Conservation (phyloP, 768 basidiomycete genomes). For the Boletales sp. region DNA sequence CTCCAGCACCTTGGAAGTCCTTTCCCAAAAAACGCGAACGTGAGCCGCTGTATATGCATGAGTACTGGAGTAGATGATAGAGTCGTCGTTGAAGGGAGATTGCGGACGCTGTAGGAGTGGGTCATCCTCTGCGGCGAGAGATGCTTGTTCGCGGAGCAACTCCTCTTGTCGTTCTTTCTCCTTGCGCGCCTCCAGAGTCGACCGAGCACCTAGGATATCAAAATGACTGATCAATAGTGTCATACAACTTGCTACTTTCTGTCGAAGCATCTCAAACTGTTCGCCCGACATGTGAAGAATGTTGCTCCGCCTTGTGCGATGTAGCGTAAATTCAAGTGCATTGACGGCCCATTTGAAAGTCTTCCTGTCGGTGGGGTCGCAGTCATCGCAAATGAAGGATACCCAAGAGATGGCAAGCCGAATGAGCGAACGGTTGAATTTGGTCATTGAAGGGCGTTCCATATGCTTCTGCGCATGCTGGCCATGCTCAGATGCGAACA, state of each 20-base stretch:
- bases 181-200: constrained; percentile 79
- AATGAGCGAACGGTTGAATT: constrained; percentile 82
- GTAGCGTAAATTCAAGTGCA: constrained; percentile 88
- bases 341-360: constrained; percentile 99
- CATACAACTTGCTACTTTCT: constrained; percentile 94
- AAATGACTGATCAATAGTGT: constrained; percentile 96
- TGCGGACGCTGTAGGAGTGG: constrained; percentile 46
- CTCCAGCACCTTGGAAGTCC: constrained; percentile 53
- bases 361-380: constrained; percentile 90
- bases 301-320: constrained; percentile 81
- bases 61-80: constrained; percentile 21
- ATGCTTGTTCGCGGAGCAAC: constrained; percentile 50
- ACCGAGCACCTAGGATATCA: constrained; percentile 94
- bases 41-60: constrained; percentile 56
- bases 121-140: constrained; percentile 41
- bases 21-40: constrained; percentile 76
- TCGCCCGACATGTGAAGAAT: constrained; percentile 85
- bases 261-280: constrained; percentile 87
- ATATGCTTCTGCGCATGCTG: constrained; percentile 86
- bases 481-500: constrained; percentile 95
- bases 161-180: constrained; percentile 86
- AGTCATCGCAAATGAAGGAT: constrained; percentile 97
- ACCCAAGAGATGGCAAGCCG: constrained; percentile 96
- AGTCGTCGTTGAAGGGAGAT: constrained; percentile 36
- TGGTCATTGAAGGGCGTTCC: constrained; percentile 64